Conservation (phyloP, 2,329 filamentous ascomycete genomes). For the Ophiocordyceps camponoti-floridani region DNA sequence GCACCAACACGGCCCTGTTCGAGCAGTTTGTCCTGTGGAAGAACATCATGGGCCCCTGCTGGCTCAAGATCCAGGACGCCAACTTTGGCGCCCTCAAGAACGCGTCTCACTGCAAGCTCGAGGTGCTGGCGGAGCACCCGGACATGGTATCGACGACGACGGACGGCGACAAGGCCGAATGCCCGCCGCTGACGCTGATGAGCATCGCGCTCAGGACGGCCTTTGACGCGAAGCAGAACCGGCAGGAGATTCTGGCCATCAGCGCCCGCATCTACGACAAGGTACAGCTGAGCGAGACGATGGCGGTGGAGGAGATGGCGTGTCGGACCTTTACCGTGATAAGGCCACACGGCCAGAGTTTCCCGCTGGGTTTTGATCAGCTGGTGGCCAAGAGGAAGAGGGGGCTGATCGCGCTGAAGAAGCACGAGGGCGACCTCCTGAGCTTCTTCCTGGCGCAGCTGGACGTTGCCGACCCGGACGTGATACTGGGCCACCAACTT, state of each 20-base stretch:
- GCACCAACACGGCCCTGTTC: constrained; percentile 81
- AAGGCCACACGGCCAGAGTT: constrained; percentile 57
- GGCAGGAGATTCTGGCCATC: constrained; percentile 84
- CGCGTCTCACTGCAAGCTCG: constrained; percentile 91
- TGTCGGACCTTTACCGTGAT: constrained; percentile 86
- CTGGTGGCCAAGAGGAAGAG: constrained; percentile 54
- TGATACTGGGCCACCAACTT: constrained; percentile 85
- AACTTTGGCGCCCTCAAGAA: constrained; percentile 77
- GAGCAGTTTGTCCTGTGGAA: constrained; percentile 98
- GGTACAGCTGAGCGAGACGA: constrained; percentile 71
- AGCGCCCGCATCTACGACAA: constrained; percentile 89
- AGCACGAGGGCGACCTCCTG: constrained; percentile 68
- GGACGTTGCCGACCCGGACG: constrained; percentile 78
- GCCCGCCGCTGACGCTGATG: constrained; percentile 88
- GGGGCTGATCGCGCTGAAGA: constrained; percentile 64
- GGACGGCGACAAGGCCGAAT: constrained; percentile 66
- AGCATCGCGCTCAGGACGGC: constrained; percentile 75
- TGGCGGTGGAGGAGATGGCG: constrained; percentile 70
- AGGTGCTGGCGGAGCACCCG: constrained; percentile 66
- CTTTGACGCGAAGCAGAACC: constrained; percentile 84
- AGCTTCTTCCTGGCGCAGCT: constrained; percentile 81
- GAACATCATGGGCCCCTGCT: constrained; percentile 97
- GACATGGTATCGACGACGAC: constrained; percentile 53
- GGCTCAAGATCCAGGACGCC: constrained; percentile 77
- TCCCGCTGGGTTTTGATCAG: constrained; percentile 74